Evolutionary conservation across 257 asterid genomes (phyloP), one percentile per base, ranked within the genome.

Genomic region (Eustoma russellianum): DNA sequence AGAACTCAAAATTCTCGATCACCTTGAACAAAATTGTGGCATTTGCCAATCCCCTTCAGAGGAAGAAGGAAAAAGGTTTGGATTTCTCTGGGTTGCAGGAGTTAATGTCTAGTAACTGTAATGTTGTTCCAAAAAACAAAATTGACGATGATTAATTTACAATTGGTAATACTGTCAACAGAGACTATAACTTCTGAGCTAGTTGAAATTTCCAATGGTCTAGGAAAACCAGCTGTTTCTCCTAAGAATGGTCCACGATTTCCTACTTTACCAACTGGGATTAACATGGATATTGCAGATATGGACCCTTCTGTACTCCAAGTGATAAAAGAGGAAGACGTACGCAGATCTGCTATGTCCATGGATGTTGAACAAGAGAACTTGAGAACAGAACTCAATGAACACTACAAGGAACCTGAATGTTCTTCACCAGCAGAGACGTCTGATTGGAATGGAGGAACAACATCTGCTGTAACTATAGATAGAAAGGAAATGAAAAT

Each of bases 21-120:
- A 66, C 59, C 58, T 57, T 71, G 82, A 61, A 49, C 16, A 15
- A 52, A 50, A 65, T 65, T 68, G 76, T 86, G 61, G 58, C 53
- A 66, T 72, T 70, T 66, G 89, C 94, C n/a, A 65, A 75, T 44
- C 91, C 93, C 2, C 54, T 82, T 33, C 71, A 53, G 54, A 80
- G 92, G 82, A 75, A 68, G 84, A 24, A 82, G 74, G 86, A 68
- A 75, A 80, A 73, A 77, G 74, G 78, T 59, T 44, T 91, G 64
- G 79, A 82, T 76, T 82, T 86, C 63, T 65, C 83, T 54, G 34
- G 28, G 48, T 78, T 83, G 94, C 64, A 71, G 49, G 82, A 75
- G 65, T 62, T 67, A 16, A 62, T 48, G 66, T 63, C 64, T 46
- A 63, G 51, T 34, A 78, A 61, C 45, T 66, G 55, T 70, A 61